phyloP scores from a whole-genome alignment of 2,329 filamentous ascomycete genomes.

The Juglanconis oblonga region DNA sequence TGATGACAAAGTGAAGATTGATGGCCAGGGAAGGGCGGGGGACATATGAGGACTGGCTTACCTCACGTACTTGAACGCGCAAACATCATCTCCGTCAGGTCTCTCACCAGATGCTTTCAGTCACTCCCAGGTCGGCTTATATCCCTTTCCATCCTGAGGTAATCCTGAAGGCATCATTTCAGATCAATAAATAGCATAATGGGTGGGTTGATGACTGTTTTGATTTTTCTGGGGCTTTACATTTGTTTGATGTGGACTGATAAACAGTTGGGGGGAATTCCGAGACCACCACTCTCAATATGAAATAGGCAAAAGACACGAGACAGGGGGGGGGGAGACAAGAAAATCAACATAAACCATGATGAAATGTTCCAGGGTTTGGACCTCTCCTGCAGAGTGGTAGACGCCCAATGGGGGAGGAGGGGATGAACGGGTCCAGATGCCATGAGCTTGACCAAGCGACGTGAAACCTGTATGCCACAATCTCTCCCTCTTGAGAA shows the following conservation, averaged over 20 bases:
- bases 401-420: constrained; percentile 2
- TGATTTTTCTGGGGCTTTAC: constrained; percentile 20
- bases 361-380: constrained; percentile 15
- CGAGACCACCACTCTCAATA: constrained; percentile 18
- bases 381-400: constrained; percentile 13
- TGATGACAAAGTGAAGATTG: neutral
- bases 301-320: constrained; percentile 19
- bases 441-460: constrained; percentile 11
- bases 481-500: constrained; percentile 22
- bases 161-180: neutral
- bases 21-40: too few species aligned
- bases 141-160: neutral
- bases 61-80: too few species aligned
- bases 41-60: too few species aligned
- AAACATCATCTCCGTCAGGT: too few species aligned
- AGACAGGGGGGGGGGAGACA: constrained; percentile 18
- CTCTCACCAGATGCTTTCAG: too few species aligned
- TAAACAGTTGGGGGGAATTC: constrained; percentile 20
- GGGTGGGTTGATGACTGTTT: constrained; percentile 18
- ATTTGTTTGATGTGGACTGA: constrained; percentile 18
- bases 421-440: neutral
- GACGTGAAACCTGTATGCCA: constrained; percentile 7
- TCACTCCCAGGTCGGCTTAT: too few species aligned
- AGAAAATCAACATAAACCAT: constrained; percentile 20
- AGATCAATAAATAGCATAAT: neutral